These are phyloP conservation scores for Rhizophagus sp. DNA, from an alignment of 192 early-diverging fungal genomes.

Conservation along the genomic window DNA sequence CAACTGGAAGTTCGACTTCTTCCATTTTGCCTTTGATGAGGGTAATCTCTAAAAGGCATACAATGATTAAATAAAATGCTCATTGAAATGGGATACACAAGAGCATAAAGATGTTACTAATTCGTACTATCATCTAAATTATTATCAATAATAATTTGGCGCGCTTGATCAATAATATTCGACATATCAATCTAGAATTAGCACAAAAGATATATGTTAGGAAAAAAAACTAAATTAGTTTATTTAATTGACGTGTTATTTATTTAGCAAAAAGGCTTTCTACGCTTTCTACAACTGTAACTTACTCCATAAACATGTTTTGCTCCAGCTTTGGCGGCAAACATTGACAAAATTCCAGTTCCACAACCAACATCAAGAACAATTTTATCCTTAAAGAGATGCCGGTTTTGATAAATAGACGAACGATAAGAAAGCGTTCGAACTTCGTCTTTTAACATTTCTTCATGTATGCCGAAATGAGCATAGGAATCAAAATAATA, in stretches of 20 bases:
- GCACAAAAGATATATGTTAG: background rate
- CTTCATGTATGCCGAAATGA: slow-evolving; percentile 83
- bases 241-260: background rate
- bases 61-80: background rate
- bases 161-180: slow-evolving; percentile 80
- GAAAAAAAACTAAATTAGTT: background rate
- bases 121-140: slow-evolving; percentile 58
- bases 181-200: slow-evolving; percentile 83
- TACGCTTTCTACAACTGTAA: background rate
- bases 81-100: background rate
- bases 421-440: slow-evolving; percentile 81
- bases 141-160: slow-evolving; percentile 76
- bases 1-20: slow-evolving; percentile 73
- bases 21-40: slow-evolving; percentile 80
- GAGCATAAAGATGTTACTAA: background rate
- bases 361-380: slow-evolving; percentile 91
- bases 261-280: background rate
- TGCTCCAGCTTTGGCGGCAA: slow-evolving; percentile 87
- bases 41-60: slow-evolving; percentile 35
- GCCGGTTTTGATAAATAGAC: slow-evolving; percentile 83
- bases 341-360: slow-evolving; percentile 92
- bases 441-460: slow-evolving; percentile 85
- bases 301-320: slow-evolving; percentile 55
- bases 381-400: slow-evolving; percentile 81
- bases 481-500: slow-evolving; percentile 99